Evolutionary conservation across 2,329 filamentous ascomycete genomes (phyloP).

Genomic region (Cercospora sp.): DNA sequence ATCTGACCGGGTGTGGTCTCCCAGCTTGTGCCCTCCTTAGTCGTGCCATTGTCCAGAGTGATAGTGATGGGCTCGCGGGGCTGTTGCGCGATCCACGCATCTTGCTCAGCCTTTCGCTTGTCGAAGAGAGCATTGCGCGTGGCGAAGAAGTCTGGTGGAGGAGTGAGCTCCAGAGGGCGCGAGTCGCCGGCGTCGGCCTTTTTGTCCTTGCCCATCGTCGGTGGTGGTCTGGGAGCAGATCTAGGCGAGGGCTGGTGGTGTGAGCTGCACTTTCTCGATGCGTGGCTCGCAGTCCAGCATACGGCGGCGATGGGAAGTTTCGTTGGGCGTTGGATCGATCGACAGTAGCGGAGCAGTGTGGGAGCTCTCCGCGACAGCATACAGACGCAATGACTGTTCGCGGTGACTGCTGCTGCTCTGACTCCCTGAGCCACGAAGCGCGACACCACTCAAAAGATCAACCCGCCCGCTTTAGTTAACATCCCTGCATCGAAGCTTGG

Average conservation of each 20-base stretch:
- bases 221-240: background rate
- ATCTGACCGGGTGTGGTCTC: conserved; percentile 85
- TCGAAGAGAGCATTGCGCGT: conserved; percentile 86
- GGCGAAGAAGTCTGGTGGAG: conserved; percentile 74
- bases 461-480: background rate
- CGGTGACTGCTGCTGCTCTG: background rate
- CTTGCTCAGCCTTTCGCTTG: conserved; percentile 78
- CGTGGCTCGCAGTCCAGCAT: conserved; percentile 14
- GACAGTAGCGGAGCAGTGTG: conserved; percentile 11
- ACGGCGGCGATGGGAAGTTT: conserved; percentile 5
- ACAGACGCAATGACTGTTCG: conserved; percentile 4
- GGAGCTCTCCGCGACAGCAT: conserved; percentile 15
- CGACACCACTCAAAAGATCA: background rate
- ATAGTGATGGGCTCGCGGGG: conserved; percentile 73
- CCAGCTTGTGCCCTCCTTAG: conserved; percentile 77
- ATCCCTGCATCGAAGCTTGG: conserved; percentile 1
- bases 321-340: background rate
- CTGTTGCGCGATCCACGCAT: conserved; percentile 71
- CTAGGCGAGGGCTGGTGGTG: background rate
- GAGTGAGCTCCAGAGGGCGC: conserved; percentile 50
- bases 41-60: conserved; percentile 70
- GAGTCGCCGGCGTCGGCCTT: conserved; percentile 39
- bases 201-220: conserved; percentile 47
- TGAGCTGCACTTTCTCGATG: conserved; percentile 16
- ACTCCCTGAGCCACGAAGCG: background rate